phyloP scores from a whole-genome alignment of 306 rosid genomes.

The Acacia confusa region DNA sequence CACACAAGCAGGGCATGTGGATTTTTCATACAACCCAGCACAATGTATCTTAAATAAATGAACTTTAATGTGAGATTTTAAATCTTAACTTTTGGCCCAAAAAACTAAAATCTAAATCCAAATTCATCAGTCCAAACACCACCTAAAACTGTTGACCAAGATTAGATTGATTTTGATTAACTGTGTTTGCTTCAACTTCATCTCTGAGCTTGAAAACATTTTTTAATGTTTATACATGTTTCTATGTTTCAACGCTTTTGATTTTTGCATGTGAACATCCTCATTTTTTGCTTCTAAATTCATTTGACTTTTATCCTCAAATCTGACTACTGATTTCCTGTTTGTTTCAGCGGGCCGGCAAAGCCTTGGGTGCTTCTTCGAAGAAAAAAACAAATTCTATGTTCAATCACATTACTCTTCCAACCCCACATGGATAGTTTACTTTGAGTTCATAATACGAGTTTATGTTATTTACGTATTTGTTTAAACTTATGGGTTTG shows the following conservation, averaged over 20 bases:
- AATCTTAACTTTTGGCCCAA: no score
- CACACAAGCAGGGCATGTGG: no score
- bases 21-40: no score
- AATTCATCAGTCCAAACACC: no score
- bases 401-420: no score
- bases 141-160: neutral
- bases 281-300: neutral
- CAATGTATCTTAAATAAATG: no score
- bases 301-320: neutral
- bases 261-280: neutral
- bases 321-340: neutral
- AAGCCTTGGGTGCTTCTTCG: neutral
- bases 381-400: neutral
- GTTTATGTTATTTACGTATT: no score
- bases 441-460: no score
- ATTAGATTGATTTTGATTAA: conserved; percentile 17
- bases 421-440: no score
- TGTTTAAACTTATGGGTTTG: no score
- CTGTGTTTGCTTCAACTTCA: neutral
- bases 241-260: neutral
- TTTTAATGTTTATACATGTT: neutral
- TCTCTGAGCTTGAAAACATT: neutral
- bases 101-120: no score
- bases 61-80: no score
- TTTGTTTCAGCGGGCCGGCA: neutral